Evolutionary conservation across 306 rosid species (phyloP), one percentile per base, ranked within the genome.

Genomic region (Crataegus laevigata): DNA sequence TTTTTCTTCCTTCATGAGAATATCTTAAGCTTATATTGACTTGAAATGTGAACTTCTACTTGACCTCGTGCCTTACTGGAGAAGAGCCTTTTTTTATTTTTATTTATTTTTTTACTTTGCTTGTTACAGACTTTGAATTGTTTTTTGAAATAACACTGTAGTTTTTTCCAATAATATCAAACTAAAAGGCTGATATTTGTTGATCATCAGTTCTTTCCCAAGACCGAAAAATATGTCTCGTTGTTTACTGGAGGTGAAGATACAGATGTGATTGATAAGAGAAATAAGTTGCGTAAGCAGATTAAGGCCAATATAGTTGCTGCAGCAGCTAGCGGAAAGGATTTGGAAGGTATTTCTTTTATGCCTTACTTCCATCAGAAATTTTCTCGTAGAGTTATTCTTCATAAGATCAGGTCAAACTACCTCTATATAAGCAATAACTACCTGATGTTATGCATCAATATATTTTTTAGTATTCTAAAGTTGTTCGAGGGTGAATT

Each of bases 321-420:
- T 17, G 96, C 97, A 72, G 97, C 92, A 43, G 96, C 96, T 43
- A 84, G 87, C 64, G 99, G 99, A 81, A 94, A 92, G 91, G 99
- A 94, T 81, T 86, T 94, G 68, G 97, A 94, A 92, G 99, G 99
- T 92, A 79, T 71, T 36, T 60, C 24, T 58, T 54, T 60, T 42
- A 11, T 73, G 5, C 22, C 54, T 55, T 34, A 29, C 45, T 55
- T 43, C 38, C 50, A 28, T 75, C 25, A 21, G 59, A 55, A 42
- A 0, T 19, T 72, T 67, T 51, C 26, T 13, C 26, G 10, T 80
- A 3, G 30, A 11, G 15, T 26, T 11, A 0, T n/a, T 45, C 40
- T 51, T 30, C 30, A 61, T 80, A 34, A 42, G 64, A 68, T 51
- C 25, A 21, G 28, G 38, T 69, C 72, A 50, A 58, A 69, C 76